A percentile compares a stretch with the other conserved stretches of the same genome.
Conservation (phyloP, 306 rosid genomes). For the Lotus japonicus region DNA sequence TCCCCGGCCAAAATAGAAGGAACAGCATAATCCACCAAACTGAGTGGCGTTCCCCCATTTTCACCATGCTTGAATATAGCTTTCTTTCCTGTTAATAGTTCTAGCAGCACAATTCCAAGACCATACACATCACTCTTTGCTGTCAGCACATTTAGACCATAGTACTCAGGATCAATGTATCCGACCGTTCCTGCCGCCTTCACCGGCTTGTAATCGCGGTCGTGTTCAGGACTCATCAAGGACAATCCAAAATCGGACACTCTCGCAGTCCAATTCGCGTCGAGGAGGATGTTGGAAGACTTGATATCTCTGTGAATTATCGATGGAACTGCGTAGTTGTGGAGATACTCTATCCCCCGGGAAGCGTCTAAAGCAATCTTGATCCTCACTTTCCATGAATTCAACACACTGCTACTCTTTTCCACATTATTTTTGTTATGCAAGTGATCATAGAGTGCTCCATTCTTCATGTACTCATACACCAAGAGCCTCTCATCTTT, state of each 20-base stretch:
- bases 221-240: slow-evolving; percentile 61
- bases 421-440: slow-evolving; percentile 65
- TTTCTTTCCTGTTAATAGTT: slow-evolving; percentile 85
- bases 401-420: slow-evolving; percentile 44
- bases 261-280: slow-evolving; percentile 63
- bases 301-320: slow-evolving; percentile 90
- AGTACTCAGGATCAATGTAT: slow-evolving; percentile 96
- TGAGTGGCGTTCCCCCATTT: slow-evolving; percentile 49
- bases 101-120: slow-evolving; percentile 75
- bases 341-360: slow-evolving; percentile 89
- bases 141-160: slow-evolving; percentile 74
- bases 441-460: slow-evolving; percentile 74
- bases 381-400: slow-evolving; percentile 84
- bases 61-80: slow-evolving; percentile 64
- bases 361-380: slow-evolving; percentile 83
- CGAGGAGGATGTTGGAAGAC: slow-evolving; percentile 80
- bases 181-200: slow-evolving; percentile 88
- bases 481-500: slow-evolving; percentile 79
- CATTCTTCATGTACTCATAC: slow-evolving; percentile 86
- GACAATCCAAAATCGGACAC: slow-evolving; percentile 94
- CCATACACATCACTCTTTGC: slow-evolving; percentile 94
- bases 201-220: slow-evolving; percentile 34
- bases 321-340: slow-evolving; percentile 87
- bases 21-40: slow-evolving; percentile 76
- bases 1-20: slow-evolving; percentile 74